Base-by-base conservation (phyloP, 768 basidiomycete species). In the Dacryopinax primogenitus region DNA sequence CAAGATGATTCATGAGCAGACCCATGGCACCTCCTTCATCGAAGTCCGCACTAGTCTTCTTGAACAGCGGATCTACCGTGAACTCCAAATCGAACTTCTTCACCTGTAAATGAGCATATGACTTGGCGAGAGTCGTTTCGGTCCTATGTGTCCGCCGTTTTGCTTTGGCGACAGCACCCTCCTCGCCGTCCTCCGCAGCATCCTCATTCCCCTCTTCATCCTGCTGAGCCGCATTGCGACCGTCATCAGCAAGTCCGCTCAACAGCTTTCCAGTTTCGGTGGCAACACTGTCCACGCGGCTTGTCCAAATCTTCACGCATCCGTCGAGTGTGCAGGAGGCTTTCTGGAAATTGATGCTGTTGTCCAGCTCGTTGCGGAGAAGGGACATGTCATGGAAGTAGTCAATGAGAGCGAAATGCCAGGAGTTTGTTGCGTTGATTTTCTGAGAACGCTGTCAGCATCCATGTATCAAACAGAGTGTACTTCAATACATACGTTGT, bases 251-350 rank as follows among this genome's bases (percentile, higher is more conserved):
- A 28, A 99, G 83, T 71, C 97, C 97, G 70, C 86, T 91, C 65
- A 97, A 80, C 13, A 99, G 81, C 73, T 96, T 97, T 30, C 92
- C 92, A 0, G 94, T 97, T 75, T 98, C 96, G 0, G 92, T 95
- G 26, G 91, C 92, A 35, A 98, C 93, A 67, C 88, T 90, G 74
- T 99, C 96, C 39, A 99, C 95, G 51, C 96, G 87, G 69, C 88
- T 92, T 6, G 94, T 98, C 93, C 94, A 99, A 67, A 99, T 97
- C 78, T 98, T 99, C 74, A 99, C 92, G 74, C 96, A 99, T 1
- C 95, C 96, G 66, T 99, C 96, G 23, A 99, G 83, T 0, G 96
- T 98, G 73, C 87, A 94, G 0, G 92, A 94, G 16, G 96, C 96
- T 72, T 95, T 94, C 76, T 98, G 96, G 72, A 99, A 99, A 76